Evolutionary conservation across 208 protist genomes (phyloP).

Genomic region (Crithidia expoeki): DNA sequence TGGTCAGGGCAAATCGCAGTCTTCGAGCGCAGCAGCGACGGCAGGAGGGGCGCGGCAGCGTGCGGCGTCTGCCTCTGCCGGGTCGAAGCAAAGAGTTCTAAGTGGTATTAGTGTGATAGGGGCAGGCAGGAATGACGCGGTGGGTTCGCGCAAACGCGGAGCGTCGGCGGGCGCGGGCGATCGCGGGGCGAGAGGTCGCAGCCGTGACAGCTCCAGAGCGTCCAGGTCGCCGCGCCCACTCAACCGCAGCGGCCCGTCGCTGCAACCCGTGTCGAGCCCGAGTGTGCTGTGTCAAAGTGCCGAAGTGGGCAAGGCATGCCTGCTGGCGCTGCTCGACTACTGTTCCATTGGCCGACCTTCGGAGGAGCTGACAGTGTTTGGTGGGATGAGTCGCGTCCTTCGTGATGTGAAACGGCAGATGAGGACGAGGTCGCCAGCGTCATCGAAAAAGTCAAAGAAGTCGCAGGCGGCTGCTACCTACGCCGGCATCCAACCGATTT

Average conservation of each 20-base stretch:
- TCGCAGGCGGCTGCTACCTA: slow-evolving; percentile 17
- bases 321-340: slow-evolving; percentile 83
- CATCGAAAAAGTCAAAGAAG: slow-evolving; percentile 26
- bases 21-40: neutral
- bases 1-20: neutral
- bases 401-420: slow-evolving; percentile 66
- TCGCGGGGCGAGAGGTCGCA: neutral
- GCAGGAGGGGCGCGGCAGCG: neutral
- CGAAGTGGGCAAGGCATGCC: slow-evolving; percentile 63
- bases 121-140: neutral
- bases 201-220: slow-evolving; percentile 3
- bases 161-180: neutral
- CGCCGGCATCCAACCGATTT: slow-evolving; percentile 36
- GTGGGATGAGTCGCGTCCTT: slow-evolving; percentile 69
- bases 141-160: slow-evolving; percentile 3
- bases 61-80: slow-evolving; percentile 5
- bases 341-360: slow-evolving; percentile 50
- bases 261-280: slow-evolving; percentile 47
- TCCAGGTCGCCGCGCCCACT: slow-evolving; percentile 2
- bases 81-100: neutral
- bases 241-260: slow-evolving; percentile 3
- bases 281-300: slow-evolving; percentile 77
- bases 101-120: neutral
- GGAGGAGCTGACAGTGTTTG: slow-evolving; percentile 50
- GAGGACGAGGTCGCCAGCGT: slow-evolving; percentile 13